Conservation (phyloP, 2,329 filamentous ascomycete species). For the Ceratocystiopsis sp. region DNA sequence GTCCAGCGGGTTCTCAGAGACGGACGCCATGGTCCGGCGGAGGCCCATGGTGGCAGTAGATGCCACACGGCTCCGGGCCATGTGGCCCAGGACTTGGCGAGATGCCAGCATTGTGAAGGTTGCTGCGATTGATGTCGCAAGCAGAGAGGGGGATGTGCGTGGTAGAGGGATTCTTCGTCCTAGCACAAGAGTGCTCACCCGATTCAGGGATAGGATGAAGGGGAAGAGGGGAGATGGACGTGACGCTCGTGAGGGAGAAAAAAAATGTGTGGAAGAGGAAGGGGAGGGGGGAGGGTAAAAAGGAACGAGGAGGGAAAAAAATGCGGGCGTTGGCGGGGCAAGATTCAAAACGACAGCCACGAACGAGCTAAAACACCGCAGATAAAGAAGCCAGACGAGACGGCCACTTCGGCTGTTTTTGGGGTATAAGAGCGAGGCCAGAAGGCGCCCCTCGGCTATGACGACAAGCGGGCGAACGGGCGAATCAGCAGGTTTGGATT, state of each 20-base stretch:
- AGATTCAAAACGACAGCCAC: neutral
- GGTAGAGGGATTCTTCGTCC: neutral
- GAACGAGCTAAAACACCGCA: constrained; percentile 10
- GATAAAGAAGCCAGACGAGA: constrained; percentile 9
- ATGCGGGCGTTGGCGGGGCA: neutral
- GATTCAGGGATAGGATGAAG: neutral
- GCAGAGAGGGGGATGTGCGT: neutral
- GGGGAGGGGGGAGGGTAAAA: neutral
- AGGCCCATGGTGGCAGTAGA: constrained; percentile 40
- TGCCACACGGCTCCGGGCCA: constrained; percentile 41
- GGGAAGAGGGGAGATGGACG: constrained; percentile 1
- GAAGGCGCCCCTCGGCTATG: constrained; percentile 13
- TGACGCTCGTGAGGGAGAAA: neutral
- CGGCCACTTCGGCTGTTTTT: neutral
- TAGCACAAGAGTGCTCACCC: neutral
- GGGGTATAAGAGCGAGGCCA: constrained; percentile 6
- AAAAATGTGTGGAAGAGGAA: neutral
- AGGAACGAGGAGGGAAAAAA: constrained; percentile 1
- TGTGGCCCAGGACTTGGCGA: constrained; percentile 49
- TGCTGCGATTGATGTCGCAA: constrained; percentile 4
- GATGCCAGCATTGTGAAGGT: constrained; percentile 43
- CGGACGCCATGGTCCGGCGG: constrained; percentile 62
- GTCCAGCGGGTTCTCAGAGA: constrained; percentile 71
- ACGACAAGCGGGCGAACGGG: constrained; percentile 12
- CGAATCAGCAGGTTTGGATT: constrained; percentile 14